Evolutionary conservation across 1,284 basidiomycete genomes (phyloP).

Genomic region (Boletus smithii): DNA sequence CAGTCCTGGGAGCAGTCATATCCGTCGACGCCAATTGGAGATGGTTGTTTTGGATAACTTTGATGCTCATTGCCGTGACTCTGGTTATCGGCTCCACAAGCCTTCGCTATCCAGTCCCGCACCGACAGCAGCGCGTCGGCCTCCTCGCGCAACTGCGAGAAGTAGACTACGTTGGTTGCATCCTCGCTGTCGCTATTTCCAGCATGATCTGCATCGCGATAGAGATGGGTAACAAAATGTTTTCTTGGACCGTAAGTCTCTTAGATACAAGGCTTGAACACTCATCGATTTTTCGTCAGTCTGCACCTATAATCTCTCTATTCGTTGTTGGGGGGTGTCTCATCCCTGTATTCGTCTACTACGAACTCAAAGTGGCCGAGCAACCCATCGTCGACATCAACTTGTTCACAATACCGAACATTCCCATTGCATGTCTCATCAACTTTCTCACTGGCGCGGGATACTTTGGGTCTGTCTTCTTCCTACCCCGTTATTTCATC

Average conservation of each 20-base stretch:
- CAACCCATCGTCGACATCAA: conserved; percentile 33
- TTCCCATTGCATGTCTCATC: conserved; percentile 34
- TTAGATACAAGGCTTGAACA: not conserved
- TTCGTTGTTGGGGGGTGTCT: conserved; percentile 31
- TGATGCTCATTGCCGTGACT: conserved; percentile 34
- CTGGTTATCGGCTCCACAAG: conserved; percentile 27
- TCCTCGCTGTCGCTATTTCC: conserved; percentile 33
- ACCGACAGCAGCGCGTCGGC: conserved; percentile 31
- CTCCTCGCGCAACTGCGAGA: conserved; percentile 33
- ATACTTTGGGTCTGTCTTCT: conserved; percentile 36
- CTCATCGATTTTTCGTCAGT: conserved; percentile 21
- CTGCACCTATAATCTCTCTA: conserved; percentile 27
- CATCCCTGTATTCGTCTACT: conserved; percentile 33
- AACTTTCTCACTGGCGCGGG: conserved; percentile 37
- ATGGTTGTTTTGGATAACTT: conserved; percentile 36
- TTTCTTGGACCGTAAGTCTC: conserved; percentile 32
- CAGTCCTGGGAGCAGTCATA: conserved; percentile 31
- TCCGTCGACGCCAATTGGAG: conserved; percentile 31
- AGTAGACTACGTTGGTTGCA: conserved; percentile 31
- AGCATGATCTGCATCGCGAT: conserved; percentile 36
- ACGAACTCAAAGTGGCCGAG: conserved; percentile 34
- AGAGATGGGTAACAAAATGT: conserved; percentile 37
- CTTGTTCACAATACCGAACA: conserved; percentile 33
- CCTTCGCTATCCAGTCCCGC: conserved; percentile 34
- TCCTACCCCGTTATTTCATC: conserved; percentile 38